Percentiles rank a stretch among this genome's conserved stretches.
phyloP scores from a whole-genome alignment of 2,329 filamentous ascomycete genomes.

The Teratosphaeria destructans region DNA sequence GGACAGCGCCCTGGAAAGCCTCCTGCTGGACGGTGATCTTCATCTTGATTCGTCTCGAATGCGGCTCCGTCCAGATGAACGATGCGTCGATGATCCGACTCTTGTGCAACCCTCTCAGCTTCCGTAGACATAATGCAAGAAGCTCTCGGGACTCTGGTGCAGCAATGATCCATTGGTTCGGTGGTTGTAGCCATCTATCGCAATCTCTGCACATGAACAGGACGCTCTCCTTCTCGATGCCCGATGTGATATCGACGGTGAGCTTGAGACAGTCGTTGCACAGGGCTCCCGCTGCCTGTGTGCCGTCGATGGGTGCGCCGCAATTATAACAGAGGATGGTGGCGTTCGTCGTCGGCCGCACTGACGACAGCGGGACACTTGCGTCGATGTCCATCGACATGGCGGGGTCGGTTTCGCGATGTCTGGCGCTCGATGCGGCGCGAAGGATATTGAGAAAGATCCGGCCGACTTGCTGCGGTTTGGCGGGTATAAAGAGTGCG shows the following conservation, averaged over 20 bases:
- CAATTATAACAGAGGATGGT: slow-evolving; percentile 98
- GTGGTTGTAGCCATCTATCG: slow-evolving; percentile 85
- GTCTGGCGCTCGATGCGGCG: background rate
- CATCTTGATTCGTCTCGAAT: slow-evolving; percentile 83
- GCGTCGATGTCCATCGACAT: slow-evolving; percentile 31
- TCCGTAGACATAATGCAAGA: slow-evolving; percentile 80
- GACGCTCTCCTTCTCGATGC: slow-evolving; percentile 81
- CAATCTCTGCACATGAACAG: slow-evolving; percentile 91
- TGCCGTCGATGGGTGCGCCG: slow-evolving; percentile 89
- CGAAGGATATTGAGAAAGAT: no score
- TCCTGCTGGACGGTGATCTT: slow-evolving; percentile 86
- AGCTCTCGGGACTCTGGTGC: slow-evolving; percentile 82
- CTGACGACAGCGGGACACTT: slow-evolving; percentile 15
- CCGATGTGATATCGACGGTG: slow-evolving; percentile 83
- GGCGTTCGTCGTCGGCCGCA: slow-evolving; percentile 16
- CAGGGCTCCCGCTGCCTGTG: slow-evolving; percentile 70
- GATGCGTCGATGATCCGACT: slow-evolving; percentile 90
- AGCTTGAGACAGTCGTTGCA: slow-evolving; percentile 95
- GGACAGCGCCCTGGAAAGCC: slow-evolving; percentile 53
- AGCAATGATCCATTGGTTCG: slow-evolving; percentile 75
- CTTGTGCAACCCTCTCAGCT: slow-evolving; percentile 75
- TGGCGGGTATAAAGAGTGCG: background rate
- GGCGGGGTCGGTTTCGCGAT: slow-evolving; percentile 2
- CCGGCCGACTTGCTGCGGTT: background rate
- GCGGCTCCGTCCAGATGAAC: slow-evolving; percentile 97